phyloP scores from a whole-genome alignment of 106 monocot genomes.

The Chionographis japonica region DNA sequence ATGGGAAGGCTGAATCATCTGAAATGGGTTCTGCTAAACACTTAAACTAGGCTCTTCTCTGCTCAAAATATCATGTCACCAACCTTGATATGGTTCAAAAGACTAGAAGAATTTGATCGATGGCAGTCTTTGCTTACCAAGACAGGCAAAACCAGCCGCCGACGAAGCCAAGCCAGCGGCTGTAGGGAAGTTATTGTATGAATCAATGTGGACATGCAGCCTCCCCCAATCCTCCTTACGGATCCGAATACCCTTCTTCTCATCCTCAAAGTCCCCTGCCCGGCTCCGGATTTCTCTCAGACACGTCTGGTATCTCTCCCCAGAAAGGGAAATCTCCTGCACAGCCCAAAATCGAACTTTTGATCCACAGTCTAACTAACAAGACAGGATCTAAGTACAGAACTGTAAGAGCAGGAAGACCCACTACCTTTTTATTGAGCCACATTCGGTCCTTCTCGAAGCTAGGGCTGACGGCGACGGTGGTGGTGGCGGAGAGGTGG shows the following conservation, averaged over 20 bases:
- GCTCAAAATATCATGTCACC: too few species aligned
- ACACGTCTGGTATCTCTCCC: slow-evolving; percentile 86
- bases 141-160: slow-evolving; percentile 93
- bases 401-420: neutral
- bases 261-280: slow-evolving; percentile 66
- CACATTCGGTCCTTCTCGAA: slow-evolving; percentile 88
- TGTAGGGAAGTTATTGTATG: slow-evolving; percentile 92
- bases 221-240: slow-evolving; percentile 71
- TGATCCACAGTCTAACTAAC: neutral
- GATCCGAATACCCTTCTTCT: slow-evolving; percentile 71
- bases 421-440: slow-evolving; percentile 82
- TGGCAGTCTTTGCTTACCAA: slow-evolving; percentile 36
- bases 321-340: slow-evolving; percentile 79
- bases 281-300: slow-evolving; percentile 74
- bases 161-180: slow-evolving; percentile 96
- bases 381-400: neutral
- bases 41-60: too few species aligned
- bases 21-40: too few species aligned
- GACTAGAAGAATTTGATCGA: too few species aligned
- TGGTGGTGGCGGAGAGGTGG: slow-evolving; percentile 94
- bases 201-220: slow-evolving; percentile 82
- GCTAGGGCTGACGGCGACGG: slow-evolving; percentile 82
- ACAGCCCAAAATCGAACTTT: neutral
- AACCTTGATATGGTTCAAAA: too few species aligned
- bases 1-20: too few species aligned